Evolutionary conservation across 78 protist genomes (phyloP), one percentile per base, ranked within the genome.

Genomic region (Dictyostelium firmibasis): DNA sequence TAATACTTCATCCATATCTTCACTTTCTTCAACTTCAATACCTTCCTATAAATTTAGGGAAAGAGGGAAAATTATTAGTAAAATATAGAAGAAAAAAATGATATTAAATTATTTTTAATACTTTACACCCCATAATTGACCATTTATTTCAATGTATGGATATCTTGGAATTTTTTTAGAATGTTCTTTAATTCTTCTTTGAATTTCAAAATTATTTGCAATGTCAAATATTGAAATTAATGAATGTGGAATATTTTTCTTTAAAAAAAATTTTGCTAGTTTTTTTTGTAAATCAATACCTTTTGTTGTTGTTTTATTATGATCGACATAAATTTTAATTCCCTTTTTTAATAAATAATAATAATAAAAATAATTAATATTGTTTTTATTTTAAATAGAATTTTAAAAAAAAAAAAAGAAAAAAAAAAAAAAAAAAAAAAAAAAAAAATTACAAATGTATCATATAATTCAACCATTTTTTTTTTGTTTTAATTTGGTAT

Each of bases 121-220:
- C 86, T 38, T 57, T 87, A 89, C 94, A 47, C 94, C 94, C 94
- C 94, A 89, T 33, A 89, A 69, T 44, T 47, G 31, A 50, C 94
- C 94, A 89, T 81, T 81, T 20, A 89, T 89, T 64, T 70, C 94
- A 33, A 89, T 89, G 35, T 89, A 89, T 67, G 94, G 94, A 67
- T 89, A 89, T 64, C 57, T 89, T 89, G 94, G 94, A 11, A 89
- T 89, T 29, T 44, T 78, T 60, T 81, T 78, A 31, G 74, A 81
- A 43, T 89, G 94, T 14, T 60, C 85, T 43, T 89, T 89, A 33
- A 89, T 89, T 47, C 31, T 75, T 70, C 43, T 84, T 89, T 89
- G 94, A 29, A 60, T 89, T 10, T 89, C 87, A 53, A 35, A 89
- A 35, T 89, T 43, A 47, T 89, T n/a, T 23, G 82, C 94, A 70